Evolutionary conservation across 2,329 filamentous ascomycete genomes (phyloP).

Genomic region (Fusarium sp.): DNA sequence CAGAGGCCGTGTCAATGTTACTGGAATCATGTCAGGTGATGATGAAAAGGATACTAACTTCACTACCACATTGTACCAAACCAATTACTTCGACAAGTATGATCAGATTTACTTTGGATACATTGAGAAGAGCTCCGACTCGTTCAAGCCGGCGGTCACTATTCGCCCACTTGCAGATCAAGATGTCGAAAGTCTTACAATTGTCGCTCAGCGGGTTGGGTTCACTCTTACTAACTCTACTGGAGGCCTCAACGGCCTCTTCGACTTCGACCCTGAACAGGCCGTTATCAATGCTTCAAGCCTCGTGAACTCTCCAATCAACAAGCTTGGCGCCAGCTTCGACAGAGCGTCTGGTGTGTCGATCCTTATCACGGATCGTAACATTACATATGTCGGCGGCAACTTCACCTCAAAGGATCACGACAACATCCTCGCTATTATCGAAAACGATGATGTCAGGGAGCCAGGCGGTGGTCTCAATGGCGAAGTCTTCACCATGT

Average conservation of each 20-base stretch:
- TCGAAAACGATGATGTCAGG: slow-evolving; percentile 68
- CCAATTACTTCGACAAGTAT: slow-evolving; percentile 96
- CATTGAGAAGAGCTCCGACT: slow-evolving; percentile 76
- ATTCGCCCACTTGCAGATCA: slow-evolving; percentile 75
- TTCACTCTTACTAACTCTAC: slow-evolving; percentile 79
- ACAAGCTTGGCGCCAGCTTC: slow-evolving; percentile 78
- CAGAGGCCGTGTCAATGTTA: slow-evolving; percentile 85
- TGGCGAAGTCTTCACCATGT: slow-evolving; percentile 76
- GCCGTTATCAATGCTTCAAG: slow-evolving; percentile 65
- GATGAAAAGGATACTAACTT: slow-evolving; percentile 57
- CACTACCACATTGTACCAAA: slow-evolving; percentile 78
- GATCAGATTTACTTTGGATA: slow-evolving; percentile 89
- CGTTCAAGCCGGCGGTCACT: slow-evolving; percentile 83
- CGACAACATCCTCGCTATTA: slow-evolving; percentile 81
- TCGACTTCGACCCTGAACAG: slow-evolving; percentile 78
- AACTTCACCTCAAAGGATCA: slow-evolving; percentile 78
- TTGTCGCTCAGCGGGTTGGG: slow-evolving; percentile 90
- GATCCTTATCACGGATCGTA: slow-evolving; percentile 70
- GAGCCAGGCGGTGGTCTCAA: slow-evolving; percentile 79
- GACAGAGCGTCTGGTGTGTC: slow-evolving; percentile 72
- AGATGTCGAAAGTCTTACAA: slow-evolving; percentile 67
- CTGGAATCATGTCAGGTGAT: slow-evolving; percentile 70
- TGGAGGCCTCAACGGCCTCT: slow-evolving; percentile 87
- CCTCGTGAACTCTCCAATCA: slow-evolving; percentile 76
- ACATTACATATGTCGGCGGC: slow-evolving; percentile 79